Percentiles rank a stretch among this genome's conserved stretches.
Evolutionary conservation across 441 rosid genomes (phyloP).

Genomic region (Brassica balearica): DNA sequence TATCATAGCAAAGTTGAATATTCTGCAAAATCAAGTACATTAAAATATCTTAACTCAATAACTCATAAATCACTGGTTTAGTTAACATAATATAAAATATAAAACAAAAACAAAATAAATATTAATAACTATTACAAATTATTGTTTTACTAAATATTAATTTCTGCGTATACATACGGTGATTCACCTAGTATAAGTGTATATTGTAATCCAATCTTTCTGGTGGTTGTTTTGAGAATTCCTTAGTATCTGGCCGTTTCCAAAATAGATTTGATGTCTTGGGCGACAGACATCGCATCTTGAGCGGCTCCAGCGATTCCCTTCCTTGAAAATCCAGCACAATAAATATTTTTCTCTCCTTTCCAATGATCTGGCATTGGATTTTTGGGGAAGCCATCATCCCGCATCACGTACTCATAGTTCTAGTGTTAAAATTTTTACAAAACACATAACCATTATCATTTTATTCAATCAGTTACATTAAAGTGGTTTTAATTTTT

Average conservation of each 20-base stretch:
- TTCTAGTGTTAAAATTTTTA: slow-evolving; percentile 38
- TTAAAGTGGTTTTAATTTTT: neutral
- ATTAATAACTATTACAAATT: too few relatives aligned
- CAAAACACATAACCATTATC: neutral
- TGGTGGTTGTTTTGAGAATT: too few relatives aligned
- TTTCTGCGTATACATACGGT: too few relatives aligned
- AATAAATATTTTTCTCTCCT: slow-evolving; percentile 70
- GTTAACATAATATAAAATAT: too few relatives aligned
- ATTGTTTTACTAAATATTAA: too few relatives aligned
- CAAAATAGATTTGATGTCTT: slow-evolving; percentile 44
- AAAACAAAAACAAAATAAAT: too few relatives aligned
- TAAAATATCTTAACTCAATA: too few relatives aligned
- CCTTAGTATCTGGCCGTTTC: neutral
- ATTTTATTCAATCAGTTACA: neutral
- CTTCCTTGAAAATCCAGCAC: slow-evolving; percentile 55
- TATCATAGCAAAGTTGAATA: too few relatives aligned
- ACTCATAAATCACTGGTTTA: too few relatives aligned
- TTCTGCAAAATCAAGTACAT: too few relatives aligned
- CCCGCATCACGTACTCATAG: slow-evolving; percentile 46
- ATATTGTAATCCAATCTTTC: too few relatives aligned
- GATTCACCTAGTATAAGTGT: too few relatives aligned
- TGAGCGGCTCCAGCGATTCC: slow-evolving; percentile 48
- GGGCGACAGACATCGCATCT: slow-evolving; percentile 61
- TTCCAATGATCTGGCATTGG: slow-evolving; percentile 72
- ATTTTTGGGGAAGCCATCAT: slow-evolving; percentile 60